These are phyloP conservation scores for Salix purpurea DNA, from an alignment of 345 rosid species.

Conservation along the genomic window DNA sequence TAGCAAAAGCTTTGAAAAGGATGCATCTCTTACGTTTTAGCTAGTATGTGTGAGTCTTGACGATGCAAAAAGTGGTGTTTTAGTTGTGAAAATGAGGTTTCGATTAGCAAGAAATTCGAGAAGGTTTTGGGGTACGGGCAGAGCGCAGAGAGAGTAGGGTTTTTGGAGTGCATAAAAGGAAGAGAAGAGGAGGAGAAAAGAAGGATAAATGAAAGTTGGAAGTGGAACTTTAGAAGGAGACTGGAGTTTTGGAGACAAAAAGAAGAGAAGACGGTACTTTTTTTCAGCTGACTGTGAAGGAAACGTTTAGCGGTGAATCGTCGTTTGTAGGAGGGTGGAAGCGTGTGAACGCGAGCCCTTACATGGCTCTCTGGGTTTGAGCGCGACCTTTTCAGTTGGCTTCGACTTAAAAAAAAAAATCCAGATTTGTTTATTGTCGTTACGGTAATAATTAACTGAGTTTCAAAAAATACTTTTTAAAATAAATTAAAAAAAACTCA, in stretches of 20 bases:
- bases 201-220: background rate
- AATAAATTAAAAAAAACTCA: too few species aligned
- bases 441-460: too few species aligned
- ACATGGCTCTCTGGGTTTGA: too few species aligned
- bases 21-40: conserved; percentile 16
- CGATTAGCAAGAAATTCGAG: background rate
- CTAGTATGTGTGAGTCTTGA: background rate
- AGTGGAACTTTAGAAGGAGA: background rate
- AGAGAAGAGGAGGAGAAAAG: conserved; percentile 1
- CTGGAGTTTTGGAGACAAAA: background rate
- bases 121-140: background rate
- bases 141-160: background rate
- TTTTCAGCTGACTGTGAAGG: conserved; percentile 11
- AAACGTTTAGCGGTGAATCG: conserved; percentile 6
- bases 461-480: too few species aligned
- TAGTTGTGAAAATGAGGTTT: background rate
- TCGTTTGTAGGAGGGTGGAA: background rate
- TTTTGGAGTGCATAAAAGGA: too few species aligned
- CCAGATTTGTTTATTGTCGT: too few species aligned
- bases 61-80: background rate
- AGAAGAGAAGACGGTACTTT: background rate
- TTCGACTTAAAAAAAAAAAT: too few species aligned
- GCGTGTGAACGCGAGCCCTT: background rate
- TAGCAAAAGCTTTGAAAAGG: conserved; percentile 20
- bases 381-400: too few species aligned